Evolutionary conservation across 495 filamentous ascomycete species (phyloP), one percentile per base, ranked within the genome.

Genomic region (Arthonia radiata): DNA sequence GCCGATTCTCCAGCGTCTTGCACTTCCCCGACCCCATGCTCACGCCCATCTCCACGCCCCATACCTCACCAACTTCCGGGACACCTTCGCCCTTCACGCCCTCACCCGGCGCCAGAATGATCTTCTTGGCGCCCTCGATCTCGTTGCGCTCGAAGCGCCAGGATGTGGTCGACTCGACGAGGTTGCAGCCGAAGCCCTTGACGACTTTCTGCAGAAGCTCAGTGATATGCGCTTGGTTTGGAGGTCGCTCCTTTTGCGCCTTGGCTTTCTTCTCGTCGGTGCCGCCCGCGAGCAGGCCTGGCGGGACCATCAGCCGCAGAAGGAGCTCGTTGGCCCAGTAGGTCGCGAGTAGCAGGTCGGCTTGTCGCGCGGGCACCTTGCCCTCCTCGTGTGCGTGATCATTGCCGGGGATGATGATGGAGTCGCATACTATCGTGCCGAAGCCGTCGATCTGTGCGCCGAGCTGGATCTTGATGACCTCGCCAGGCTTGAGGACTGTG

Each of bases 401-500:
- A 36, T 65, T 59, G 24, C 58, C 46, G 17, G 55, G 52, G 21
- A 86, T 63, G 27, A 93, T 44, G 34, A 93, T 60, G 23, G 78
- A 83, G 49, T 94, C 78, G 56, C 83, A 92, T 38, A 94, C 75
- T 38, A 97, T 93, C 37, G 82, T 72, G 40, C 81, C 78, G 46
- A 94, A 83, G 25, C 86, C 86, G 56, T 94, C 86, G 31, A 97
- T 92, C 54, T 97, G 86, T 21, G 83, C 86, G 40, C 86, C 86
- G 6, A 97, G 67, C 50, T 94, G 89, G 47, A 97, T 81, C 63
- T 97, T 97, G 45, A 83, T 57, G 31, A 75, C 48, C 51, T 97
- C 83, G 24, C 68, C 73, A 24, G 67, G 59, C 56, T 91, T 80
- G 34, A 97, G 54, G 31, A 63, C 58, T 15, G 62, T 61, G 19